phyloP scores from a whole-genome alignment of 345 rosid genomes.

The Hibiscus mutabilis region DNA sequence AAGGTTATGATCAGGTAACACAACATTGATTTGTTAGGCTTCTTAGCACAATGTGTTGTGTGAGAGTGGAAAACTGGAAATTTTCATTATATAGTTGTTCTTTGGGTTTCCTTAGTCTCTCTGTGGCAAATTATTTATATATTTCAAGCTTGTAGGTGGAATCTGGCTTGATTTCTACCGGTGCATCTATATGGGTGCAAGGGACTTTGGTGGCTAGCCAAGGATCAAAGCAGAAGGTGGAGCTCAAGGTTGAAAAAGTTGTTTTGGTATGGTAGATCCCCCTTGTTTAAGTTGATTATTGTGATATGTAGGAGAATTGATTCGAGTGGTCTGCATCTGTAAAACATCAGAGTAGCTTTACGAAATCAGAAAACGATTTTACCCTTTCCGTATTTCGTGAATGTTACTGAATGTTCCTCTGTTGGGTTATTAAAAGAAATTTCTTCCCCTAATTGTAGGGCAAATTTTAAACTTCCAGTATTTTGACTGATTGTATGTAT shows the following conservation, averaged over 20 bases:
- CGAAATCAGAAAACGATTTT: too few relatives aligned
- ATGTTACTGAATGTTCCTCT: not conserved
- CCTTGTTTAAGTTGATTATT: not conserved
- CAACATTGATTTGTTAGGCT: not conserved
- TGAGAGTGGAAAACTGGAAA: not conserved
- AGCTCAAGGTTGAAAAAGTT: slow-evolving; percentile 73
- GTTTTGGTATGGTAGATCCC: slow-evolving; percentile 41
- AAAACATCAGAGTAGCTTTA: too few relatives aligned
- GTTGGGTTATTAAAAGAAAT: not conserved
- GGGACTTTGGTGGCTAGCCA: slow-evolving; percentile 80
- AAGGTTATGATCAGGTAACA: slow-evolving; percentile 84
- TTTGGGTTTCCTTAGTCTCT: not conserved
- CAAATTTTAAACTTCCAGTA: not conserved
- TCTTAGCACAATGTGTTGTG: not conserved
- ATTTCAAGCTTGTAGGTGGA: slow-evolving; percentile 47
- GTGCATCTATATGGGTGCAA: slow-evolving; percentile 83
- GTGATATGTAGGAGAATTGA: not conserved
- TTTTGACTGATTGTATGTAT: not conserved
- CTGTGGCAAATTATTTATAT: slow-evolving; percentile 8
- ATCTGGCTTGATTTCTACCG: slow-evolving; percentile 69
- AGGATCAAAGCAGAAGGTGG: slow-evolving; percentile 90
- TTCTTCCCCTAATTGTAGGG: not conserved
- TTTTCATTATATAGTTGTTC: not conserved
- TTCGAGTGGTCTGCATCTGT: not conserved
- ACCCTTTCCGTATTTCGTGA: not conserved